Evolutionary conservation across 495 filamentous ascomycete species (phyloP), one percentile per base, ranked within the genome.

Genomic region (Neurospora africana): DNA sequence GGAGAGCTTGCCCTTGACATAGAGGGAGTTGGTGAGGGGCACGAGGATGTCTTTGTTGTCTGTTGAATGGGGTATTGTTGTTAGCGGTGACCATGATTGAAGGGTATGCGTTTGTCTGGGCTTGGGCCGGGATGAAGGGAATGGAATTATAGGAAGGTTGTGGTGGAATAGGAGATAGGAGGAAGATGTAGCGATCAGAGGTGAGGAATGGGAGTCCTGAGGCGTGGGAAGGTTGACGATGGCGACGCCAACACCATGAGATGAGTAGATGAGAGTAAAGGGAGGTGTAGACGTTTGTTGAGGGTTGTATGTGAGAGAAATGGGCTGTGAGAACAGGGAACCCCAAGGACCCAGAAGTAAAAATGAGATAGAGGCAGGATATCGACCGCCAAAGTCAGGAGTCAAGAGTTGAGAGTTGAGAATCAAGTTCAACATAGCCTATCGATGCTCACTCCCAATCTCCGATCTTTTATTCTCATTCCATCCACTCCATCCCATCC

Each of bases 11-110:
- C 95, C 96, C 67, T 92, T 92, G 17, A 98, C 94, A 81, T 98
- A 99, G 68, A 99, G 88, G 27, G 93, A 97, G 74, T 91, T 92
- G 3, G 95, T 99, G 69, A 99, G 82, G 0, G 95, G 95, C 23
- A 99, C 92, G 6, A 99, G 87, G 69, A 99, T 90, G 13, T 90
- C 85, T 75, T 88, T 91, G 13, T 82, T 81, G 67, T 79, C 82
- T 84, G 69, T 35, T 43, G 40, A 21, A 58, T 36, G 7, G 1
- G 41, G 7, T 23, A 39, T 27, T 68, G 72, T 58, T 58, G 47
- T 65, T 33, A 65, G 53, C 7, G 53, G 15, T 61, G 27, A 9
- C 3, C 23, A 35, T 65, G 13, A 5, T 27, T 65, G 53, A 65
- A 65, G 30, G 53, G 15, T 33, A 27, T 0, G 1, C 0, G 27